Base-by-base conservation (phyloP, 306 rosid genomes). In the Quercus parvula region DNA sequence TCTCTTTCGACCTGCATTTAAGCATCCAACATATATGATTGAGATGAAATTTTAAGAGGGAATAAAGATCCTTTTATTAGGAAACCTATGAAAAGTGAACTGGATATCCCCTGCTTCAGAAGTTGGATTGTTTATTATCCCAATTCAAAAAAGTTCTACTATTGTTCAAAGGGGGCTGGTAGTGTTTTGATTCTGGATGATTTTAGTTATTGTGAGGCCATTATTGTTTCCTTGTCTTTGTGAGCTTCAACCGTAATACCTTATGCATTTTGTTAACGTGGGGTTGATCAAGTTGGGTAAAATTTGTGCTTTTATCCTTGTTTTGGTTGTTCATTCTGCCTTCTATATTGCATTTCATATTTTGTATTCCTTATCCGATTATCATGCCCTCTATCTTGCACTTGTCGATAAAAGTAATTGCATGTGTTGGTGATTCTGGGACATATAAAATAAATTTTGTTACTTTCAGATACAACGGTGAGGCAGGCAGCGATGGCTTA, bases 401-500 rank as follows among this genome's bases (percentile, higher is more conserved):
- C 38, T 33, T 33, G 38, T 5, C 5, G 38, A 33, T 33, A 33
- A 33, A 33, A 33, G 38, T 5, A 33, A 33, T 33, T 33, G 38
- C 35, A 28, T 81, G 49, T 70, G 54, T 75, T 54, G 56, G 79
- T 52, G 75, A 68, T 70, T 76, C 33, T 74, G 46, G 28, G 38
- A 49, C 25, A 15, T 41, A 49, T 75, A 28, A 5, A 14, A 74
- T 55, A 56, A 74, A 51, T 79, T 68, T 56, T 64, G 70, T 83
- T 77, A 31, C 84, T 75, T 82, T 85, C 89, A 94, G 99, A 94
- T 85, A 84, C 90, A 59, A 69, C 90, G 89, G 89, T 82, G 83
- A 87, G 99, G 81, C 99, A 94, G 81, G 92, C 83, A 5, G 82
- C 88, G 5, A 94, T 92, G 99, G 97, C 93, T 84, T 80, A 90